Evolutionary conservation across 2,329 filamentous ascomycete genomes (phyloP), one percentile per base, ranked within the genome.

Genomic region (Fusarium sp.): DNA sequence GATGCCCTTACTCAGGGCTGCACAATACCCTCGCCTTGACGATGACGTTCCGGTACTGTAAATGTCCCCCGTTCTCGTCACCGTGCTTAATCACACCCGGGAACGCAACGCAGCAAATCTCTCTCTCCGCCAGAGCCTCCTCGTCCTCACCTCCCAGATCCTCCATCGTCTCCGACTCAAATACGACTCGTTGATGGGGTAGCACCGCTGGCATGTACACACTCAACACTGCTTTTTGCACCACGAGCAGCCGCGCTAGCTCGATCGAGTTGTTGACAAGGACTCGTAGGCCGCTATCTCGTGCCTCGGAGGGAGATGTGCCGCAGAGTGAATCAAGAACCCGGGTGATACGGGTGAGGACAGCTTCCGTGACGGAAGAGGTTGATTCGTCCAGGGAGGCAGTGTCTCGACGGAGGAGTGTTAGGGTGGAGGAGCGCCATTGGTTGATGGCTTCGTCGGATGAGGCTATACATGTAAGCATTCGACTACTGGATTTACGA

Each of bases 11-110:
- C 73, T 87, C 84, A 9, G 84, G 81, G 52, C 81, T 81, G 74
- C 90, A 91, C 50, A 92, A 78, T 6, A 92, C 90, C 71, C 86
- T 87, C n/a, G 89, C 88, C 79, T 91, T 92, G 62, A 86, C 82
- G 68, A 92, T 87, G 47, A 92, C 84, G 75, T 92, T 92, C 43
- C 84, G 83, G 66, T 88, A 86, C 73, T 91, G 86, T 72, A 87
- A 78, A 66, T 90, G 86, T 40, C 86, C 85, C 27, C 90, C 90
- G 66, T 85, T 87, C 79, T 91, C 90, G 76, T 92, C 89, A 7
- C 90, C 90, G 23, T 83, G 81, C 80, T 92, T 92, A 60, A 89
- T 82, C 23, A 92, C 83, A 7, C 87, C 88, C 1, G 90, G 90
- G 60, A 91, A 92, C 2, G 87, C 88, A 23, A 91, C 86, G 76